Base-by-base conservation (phyloP, 2,329 filamentous ascomycete genomes). In the Pseudonectria buxi region DNA sequence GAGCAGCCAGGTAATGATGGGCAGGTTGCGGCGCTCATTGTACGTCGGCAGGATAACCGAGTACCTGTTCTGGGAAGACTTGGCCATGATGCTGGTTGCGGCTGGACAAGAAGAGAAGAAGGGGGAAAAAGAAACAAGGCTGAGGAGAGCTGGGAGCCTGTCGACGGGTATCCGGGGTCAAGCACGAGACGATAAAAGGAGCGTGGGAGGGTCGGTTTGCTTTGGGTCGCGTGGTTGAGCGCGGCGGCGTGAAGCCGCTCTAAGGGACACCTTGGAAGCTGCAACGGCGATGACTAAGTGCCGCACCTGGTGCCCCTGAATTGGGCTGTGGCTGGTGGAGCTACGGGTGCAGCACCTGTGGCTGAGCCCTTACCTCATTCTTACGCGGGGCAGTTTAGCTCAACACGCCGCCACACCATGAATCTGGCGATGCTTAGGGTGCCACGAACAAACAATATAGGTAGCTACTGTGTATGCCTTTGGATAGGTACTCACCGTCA, bases 41-140 rank as follows among this genome's bases (percentile, higher is more conserved):
- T 95, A 98, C 44, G 92, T 98, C 39, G 92, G 92, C 47, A 98
- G 79, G 59, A 98, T 90, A 59, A 98, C 83, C 50, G 90, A 95
- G 76, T 95, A 98, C 68, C 90, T 94, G 74, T 92, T 56, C 53
- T 63, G 62, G 33, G 55, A 43, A 26, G 51, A 41, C 50, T 67
- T 69, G 38, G 71, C 69, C 73, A 77, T 77, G 51, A 49, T 49
- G 47, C 32, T 18, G 24, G 35, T 12, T 33, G 22, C 22, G 31
- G 15, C 3, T 13, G 25, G 12, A 32, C 5, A 4, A 25, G 14
- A 30, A 25, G 18, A 33, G 30, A 30, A 28, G 10, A n/a, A 9
- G 22, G 12, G 22, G 13, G 12, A 34, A 15, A 30, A 18, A 18
- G 33, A 39, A 25, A 29, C 10, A 35, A 37, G 18, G 26, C 30